Evolutionary conservation across 2,329 filamentous ascomycete species (phyloP).

Genomic region (Beauveria sp.): DNA sequence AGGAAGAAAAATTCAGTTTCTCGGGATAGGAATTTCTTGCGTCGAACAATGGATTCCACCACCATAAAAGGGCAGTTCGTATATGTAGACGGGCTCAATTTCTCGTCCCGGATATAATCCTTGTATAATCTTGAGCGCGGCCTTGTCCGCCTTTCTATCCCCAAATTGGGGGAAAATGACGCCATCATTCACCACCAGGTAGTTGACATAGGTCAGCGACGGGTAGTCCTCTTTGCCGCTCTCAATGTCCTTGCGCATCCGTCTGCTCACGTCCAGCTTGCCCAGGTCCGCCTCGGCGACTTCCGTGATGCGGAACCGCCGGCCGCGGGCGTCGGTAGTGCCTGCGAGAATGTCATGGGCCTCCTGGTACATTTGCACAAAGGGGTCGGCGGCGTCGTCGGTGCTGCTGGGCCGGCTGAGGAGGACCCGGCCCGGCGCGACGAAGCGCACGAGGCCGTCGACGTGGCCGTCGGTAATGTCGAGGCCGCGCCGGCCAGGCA

Average conservation of each 20-base stretch:
- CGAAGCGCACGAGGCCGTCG: constrained; percentile 22
- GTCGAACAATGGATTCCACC: constrained; percentile 23
- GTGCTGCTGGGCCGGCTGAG: constrained; percentile 17
- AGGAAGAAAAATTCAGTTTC: not conserved
- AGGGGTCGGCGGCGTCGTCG: not conserved
- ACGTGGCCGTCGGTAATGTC: constrained; percentile 24
- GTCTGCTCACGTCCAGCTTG: constrained; percentile 11
- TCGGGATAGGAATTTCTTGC: constrained; percentile 19
- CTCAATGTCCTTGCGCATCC: not conserved
- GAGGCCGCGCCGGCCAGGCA: constrained; percentile 17
- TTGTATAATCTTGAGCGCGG: constrained; percentile 15
- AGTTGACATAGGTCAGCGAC: constrained; percentile 20
- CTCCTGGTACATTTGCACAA: constrained; percentile 18
- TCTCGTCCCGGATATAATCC: constrained; percentile 13
- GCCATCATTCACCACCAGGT: constrained; percentile 22
- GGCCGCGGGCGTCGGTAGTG: constrained; percentile 17
- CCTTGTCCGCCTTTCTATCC: constrained; percentile 16
- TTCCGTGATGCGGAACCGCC: constrained; percentile 18
- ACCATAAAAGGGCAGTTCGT: constrained; percentile 16
- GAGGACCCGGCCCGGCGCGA: constrained; percentile 17
- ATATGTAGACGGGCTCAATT: constrained; percentile 15
- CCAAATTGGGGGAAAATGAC: constrained; percentile 23
- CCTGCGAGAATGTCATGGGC: constrained; percentile 14
- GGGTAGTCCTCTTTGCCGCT: constrained; percentile 4
- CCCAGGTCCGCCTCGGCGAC: constrained; percentile 18